Base-by-base conservation (phyloP, 305 asterid species). In the Galium porrigens region DNA sequence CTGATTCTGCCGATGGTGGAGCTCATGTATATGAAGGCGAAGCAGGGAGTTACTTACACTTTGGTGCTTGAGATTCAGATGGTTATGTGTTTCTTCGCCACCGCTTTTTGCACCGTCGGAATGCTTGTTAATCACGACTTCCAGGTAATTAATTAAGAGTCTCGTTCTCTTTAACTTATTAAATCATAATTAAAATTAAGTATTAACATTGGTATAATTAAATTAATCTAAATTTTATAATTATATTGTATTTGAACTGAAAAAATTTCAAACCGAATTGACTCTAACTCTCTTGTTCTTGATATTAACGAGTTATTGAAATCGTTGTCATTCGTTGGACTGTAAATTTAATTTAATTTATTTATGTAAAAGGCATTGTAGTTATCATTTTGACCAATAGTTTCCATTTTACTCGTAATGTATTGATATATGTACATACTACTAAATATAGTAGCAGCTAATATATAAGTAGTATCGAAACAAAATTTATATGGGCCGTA, bases 41-140 rank as follows among this genome's bases (percentile, higher is more conserved):
- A 56, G 29, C 82, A 79, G 72, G 69, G 8, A 0, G 11, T 86
- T 1, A 80, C 79, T 0, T 86, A 74, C 44, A 71, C 80, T 5
- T 64, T 82, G 51, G 95, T 82, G 14, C 0, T 88, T 84, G 92
- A 88, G 77, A 71, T 88, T 64, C 96, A 86, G 74, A 4, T 83
- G 77, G 86, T 86, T 0, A 42, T 86, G 74, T 78, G 83, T 2
- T 65, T 84, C 27, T 78, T 79, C 34, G 94, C 90, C 0, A 79
- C 95, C 1, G 73, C 39, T 0, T 71, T 86, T 46, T 81, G 86
- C 68, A 76, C 88, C 0, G 63, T 82, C 0, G 96, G 89, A 36
- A 83, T 88, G 96, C 20, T 84, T 29, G 25, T 70, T 51, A 84
- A 85, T 77, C 69, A 75, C 0, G 95, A 89, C 30, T 89, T 85